Evolutionary conservation across 2,329 filamentous ascomycete genomes (phyloP), one percentile per base, ranked within the genome.

Genomic region (Colletotrichum sp.): DNA sequence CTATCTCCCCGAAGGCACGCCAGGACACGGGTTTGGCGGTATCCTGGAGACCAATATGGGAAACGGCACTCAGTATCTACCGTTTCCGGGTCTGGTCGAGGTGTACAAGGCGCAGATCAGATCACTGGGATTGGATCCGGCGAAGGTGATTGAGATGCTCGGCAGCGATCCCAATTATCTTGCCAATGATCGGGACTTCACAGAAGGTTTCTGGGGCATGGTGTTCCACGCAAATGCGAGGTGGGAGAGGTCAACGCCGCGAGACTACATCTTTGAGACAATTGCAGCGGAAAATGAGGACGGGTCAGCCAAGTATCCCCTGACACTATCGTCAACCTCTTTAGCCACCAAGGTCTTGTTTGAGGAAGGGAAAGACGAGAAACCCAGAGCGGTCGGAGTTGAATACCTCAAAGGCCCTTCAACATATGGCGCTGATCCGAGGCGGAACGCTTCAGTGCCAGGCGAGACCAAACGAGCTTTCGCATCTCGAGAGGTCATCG

Each of bases 401-500:
- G 86, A 87, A 72, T 85, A 83, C 63, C 80, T 87, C 68, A 74
- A 84, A 38, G 86, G 86, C 7, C 73, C 84, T 43, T 86, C 86
- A 18, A 74, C 86, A 5, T 88, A 88, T 79, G 79, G 79, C 9
- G 86, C 86, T 3, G 86, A 87, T 78, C 85, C 85, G 8, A 52
- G 74, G 5, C 60, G 61, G 18, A 84, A 86, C 6, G 77, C 80
- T 48, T 81, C 80, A 5, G 66, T 69, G n/a, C 75, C 6, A 48
- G 80, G 58, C 68, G 79, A 70, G 70, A 63, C 57, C 5, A 75
- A 74, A 13, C 77, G 60, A 8, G 80, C 82, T 32, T 77, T 78
- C n/a, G 87, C 85, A 5, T 81, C 80, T 0, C 80, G 81, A 12
- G 87, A 90, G 77, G 86, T 90, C n/a, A 88, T 90, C 69, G 73